These are phyloP conservation scores for Metarhizium guizhouense DNA, from an alignment of 2,329 filamentous ascomycete genomes.

Conservation along the genomic window DNA sequence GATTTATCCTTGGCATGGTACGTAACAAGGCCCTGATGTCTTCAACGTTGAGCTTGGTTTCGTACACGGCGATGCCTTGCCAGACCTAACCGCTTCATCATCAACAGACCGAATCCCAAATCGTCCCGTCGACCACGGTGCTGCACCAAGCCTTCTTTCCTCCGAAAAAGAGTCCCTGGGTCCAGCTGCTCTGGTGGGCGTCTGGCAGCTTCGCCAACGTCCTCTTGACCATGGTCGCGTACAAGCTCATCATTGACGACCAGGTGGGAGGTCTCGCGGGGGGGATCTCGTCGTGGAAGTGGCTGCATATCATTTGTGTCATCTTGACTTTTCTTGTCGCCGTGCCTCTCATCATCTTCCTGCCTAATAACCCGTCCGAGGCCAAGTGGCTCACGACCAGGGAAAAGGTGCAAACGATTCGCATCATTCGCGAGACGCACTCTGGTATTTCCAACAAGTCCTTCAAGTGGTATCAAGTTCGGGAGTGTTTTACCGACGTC, in stretches of 20 bases:
- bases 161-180: conserved; percentile 19
- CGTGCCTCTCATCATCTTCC: conserved; percentile 10
- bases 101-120: conserved; percentile 17
- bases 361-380: conserved; percentile 13
- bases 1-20: conserved; percentile 16
- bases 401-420: conserved; percentile 14
- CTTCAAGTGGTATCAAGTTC: conserved; percentile 15
- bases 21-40: neutral
- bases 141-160: conserved; percentile 19
- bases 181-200: conserved; percentile 20
- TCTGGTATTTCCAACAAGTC: conserved; percentile 13
- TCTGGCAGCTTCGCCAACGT: conserved; percentile 19
- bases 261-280: conserved; percentile 9
- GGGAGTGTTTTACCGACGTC: conserved; percentile 12
- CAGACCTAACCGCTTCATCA: neutral
- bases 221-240: conserved; percentile 18
- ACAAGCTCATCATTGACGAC: conserved; percentile 16
- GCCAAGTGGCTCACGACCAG: conserved; percentile 12
- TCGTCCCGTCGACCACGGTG: conserved; percentile 18
- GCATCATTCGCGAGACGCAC: conserved; percentile 12
- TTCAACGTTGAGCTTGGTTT: too few relatives aligned
- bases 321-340: conserved; percentile 37
- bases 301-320: conserved; percentile 47
- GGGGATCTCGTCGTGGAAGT: conserved; percentile 21
- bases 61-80: neutral